These are phyloP conservation scores for Metschnikowia santaceciliae DNA, from an alignment of 805 yeast genomes.

Conservation along the genomic window DNA sequence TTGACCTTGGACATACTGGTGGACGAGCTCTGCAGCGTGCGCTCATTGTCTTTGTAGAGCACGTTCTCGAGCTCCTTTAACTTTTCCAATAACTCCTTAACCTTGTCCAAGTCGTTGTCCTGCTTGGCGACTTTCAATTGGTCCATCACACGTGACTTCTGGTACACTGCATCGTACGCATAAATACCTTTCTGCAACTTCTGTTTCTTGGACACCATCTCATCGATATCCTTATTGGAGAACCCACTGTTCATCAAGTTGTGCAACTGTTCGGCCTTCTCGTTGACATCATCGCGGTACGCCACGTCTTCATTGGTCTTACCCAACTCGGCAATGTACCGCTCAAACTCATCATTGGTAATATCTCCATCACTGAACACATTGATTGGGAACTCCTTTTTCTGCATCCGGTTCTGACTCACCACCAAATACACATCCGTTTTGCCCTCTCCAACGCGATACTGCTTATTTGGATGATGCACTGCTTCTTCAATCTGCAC, in stretches of 20 bases:
- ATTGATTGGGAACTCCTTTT: constrained; percentile 71
- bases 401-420: constrained; percentile 73
- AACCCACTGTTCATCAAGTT: constrained; percentile 62
- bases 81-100: constrained; percentile 29
- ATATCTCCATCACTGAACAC: constrained; percentile 77
- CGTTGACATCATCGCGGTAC: constrained; percentile 57
- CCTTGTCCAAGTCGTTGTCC: constrained; percentile 37
- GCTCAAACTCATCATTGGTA: constrained; percentile 65
- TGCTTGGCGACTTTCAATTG: constrained; percentile 73
- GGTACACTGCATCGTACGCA: constrained; percentile 66
- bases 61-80: constrained; percentile 45
- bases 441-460: constrained; percentile 39
- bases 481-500: constrained; percentile 72
- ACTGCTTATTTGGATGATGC: constrained; percentile 37
- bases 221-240: constrained; percentile 70
- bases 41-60: constrained; percentile 32
- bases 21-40: constrained; percentile 36
- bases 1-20: constrained; percentile 65
- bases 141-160: constrained; percentile 66
- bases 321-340: constrained; percentile 59
- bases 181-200: constrained; percentile 43
- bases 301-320: constrained; percentile 59
- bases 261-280: constrained; percentile 59
- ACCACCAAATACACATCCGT: constrained; percentile 60
- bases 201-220: constrained; percentile 71